Percentiles rank a stretch among this genome's conserved stretches.
Conservation (phyloP, 2,329 filamentous ascomycete genomes). For the Mariannaea elegans region DNA sequence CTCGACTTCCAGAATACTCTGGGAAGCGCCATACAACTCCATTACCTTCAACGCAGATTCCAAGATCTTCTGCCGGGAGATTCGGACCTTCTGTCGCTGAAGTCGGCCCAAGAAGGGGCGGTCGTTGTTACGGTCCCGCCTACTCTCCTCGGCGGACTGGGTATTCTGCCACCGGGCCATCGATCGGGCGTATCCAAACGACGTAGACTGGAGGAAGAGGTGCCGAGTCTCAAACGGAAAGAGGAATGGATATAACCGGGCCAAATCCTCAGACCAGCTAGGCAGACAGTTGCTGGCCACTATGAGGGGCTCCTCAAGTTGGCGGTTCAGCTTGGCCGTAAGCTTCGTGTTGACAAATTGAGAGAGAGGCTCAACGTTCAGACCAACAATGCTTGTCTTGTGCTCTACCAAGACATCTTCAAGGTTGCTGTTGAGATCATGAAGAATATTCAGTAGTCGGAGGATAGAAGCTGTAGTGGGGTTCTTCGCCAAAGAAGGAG, state of each 20-base stretch:
- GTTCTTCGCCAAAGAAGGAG: constrained; percentile 82
- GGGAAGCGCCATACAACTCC: constrained; percentile 97
- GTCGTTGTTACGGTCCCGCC: constrained; percentile 87
- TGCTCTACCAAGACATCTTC: constrained; percentile 88
- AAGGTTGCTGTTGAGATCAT: constrained; percentile 91
- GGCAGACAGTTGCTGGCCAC: constrained; percentile 97
- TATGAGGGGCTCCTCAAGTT: constrained; percentile 94
- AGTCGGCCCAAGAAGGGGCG: constrained; percentile 89
- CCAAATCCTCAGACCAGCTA: constrained; percentile 94
- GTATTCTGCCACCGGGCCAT: constrained; percentile 98
- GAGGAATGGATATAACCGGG: constrained; percentile 92
- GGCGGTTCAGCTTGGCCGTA: constrained; percentile 95
- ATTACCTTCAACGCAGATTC: constrained; percentile 98
- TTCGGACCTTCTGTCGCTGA: constrained; percentile 97
- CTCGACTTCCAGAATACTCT: constrained; percentile 95
- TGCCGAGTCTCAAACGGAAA: constrained; percentile 98
- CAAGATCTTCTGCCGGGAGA: constrained; percentile 91
- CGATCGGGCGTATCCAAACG: constrained; percentile 95
- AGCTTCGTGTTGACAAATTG: constrained; percentile 99
- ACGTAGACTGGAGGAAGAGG: constrained; percentile 96
- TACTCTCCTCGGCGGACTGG: constrained; percentile 80
- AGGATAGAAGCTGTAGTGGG: constrained; percentile 88
- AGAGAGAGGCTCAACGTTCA: constrained; percentile 83
- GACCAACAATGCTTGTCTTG: constrained; percentile 69
- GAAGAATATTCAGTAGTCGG: constrained; percentile 86